These are phyloP conservation scores for Annulohypoxylon truncatum DNA, from an alignment of 2,329 filamentous ascomycete species.

Conservation along the genomic window DNA sequence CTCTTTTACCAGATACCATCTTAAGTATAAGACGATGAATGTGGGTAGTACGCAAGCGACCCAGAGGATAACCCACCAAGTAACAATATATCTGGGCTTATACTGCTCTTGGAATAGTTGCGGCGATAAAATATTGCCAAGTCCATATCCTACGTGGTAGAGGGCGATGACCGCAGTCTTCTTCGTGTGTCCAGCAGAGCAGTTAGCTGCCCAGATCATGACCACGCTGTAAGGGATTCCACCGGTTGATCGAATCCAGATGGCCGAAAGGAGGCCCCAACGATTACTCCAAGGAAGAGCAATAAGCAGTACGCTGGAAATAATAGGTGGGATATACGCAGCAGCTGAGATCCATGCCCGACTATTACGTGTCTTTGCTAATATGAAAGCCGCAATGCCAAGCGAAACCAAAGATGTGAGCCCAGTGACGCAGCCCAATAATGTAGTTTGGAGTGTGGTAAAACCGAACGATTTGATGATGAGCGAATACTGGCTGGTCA, in stretches of 20 bases:
- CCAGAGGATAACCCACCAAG: constrained; percentile 49
- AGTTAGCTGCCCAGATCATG: constrained; percentile 55
- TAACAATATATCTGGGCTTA: constrained; percentile 47
- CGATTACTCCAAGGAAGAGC: constrained; percentile 53
- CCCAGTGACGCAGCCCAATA: constrained; percentile 30
- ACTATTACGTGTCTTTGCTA: constrained; percentile 22
- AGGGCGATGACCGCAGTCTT: constrained; percentile 54
- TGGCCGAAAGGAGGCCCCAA: constrained; percentile 52
- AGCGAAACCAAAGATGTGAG: constrained; percentile 30
- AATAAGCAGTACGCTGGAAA: constrained; percentile 53
- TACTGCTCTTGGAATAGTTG: constrained; percentile 46
- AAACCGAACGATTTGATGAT: constrained; percentile 38
- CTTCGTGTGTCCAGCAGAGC: constrained; percentile 54
- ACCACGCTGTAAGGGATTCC: constrained; percentile 54
- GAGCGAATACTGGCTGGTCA: constrained; percentile 32
- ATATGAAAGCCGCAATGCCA: constrained; percentile 18
- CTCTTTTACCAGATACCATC: constrained; percentile 55
- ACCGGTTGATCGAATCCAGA: constrained; percentile 53
- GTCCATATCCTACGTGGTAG: constrained; percentile 49
- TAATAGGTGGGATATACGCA: constrained; percentile 49
- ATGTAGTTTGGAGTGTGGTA: constrained; percentile 35
- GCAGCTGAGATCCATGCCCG: constrained; percentile 34
- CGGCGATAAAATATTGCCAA: constrained; percentile 49
- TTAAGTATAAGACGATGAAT: constrained; percentile 54
- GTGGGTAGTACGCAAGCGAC: constrained; percentile 54